Conservation (phyloP, 2,329 filamentous ascomycete species). For the Exserohilum rostratum region DNA sequence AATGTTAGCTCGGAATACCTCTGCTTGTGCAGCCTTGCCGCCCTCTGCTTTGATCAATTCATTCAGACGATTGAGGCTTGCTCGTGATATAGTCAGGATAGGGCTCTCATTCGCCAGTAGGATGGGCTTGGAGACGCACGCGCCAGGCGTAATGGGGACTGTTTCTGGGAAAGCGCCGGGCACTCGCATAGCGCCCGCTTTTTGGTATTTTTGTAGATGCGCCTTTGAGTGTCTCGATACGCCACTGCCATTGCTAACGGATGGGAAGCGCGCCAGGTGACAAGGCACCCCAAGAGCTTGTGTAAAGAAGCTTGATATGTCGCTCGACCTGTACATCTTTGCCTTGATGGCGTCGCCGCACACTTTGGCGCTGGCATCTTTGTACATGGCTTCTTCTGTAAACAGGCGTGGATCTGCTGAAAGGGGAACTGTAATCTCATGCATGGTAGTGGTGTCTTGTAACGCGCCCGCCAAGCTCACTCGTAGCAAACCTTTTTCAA, state of each 20-base stretch:
- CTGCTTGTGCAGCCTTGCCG: constrained; percentile 69
- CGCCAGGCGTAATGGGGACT: constrained; percentile 54
- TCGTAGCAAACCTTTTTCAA: constrained; percentile 68
- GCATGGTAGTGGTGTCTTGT: constrained; percentile 36
- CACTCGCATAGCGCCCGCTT: constrained; percentile 45
- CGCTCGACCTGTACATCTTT: constrained; percentile 69
- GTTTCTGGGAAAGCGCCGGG: constrained; percentile 61
- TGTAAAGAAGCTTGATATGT: constrained; percentile 79
- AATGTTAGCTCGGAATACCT: constrained; percentile 89
- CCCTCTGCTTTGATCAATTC: constrained; percentile 67
- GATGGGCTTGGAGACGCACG: constrained; percentile 65
- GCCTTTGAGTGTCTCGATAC: constrained; percentile 73
- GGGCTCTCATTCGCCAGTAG: constrained; percentile 92
- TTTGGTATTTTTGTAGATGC: constrained; percentile 62
- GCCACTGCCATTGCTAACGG: constrained; percentile 57
- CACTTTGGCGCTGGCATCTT: constrained; percentile 66
- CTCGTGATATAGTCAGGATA: constrained; percentile 80
- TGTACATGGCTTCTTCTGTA: constrained; percentile 46
- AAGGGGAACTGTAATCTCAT: constrained; percentile 60
- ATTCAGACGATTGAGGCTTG: constrained; percentile 81
- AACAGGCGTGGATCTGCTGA: constrained; percentile 70
- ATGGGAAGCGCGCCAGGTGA: constrained; percentile 81
- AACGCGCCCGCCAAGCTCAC: constrained; percentile 60
- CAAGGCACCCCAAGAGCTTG: constrained; percentile 77
- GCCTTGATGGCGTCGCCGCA: constrained; percentile 81